Base-by-base conservation (phyloP, 1,139 yeast species). In the Candida glucosophila region DNA sequence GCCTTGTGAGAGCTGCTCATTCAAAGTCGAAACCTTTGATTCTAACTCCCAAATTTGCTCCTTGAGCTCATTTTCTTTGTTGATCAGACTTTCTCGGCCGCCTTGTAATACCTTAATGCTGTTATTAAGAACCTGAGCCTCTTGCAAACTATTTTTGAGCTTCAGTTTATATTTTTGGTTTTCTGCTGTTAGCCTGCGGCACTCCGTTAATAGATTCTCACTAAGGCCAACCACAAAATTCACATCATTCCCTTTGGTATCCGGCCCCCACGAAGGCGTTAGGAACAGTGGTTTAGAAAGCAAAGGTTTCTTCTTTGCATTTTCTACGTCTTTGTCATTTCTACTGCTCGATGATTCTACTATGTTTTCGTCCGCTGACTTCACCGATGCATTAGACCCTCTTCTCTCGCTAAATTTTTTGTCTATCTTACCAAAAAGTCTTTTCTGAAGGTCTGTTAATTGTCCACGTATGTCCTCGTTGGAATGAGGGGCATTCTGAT, bases 11-110 rank as follows among this genome's bases (percentile, higher is more conserved):
- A 68, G 44, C 31, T 72, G 68, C 20, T 72, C 73, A 20, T 64
- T 55, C 27, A 75, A 52, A 23, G 56, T 63, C 27, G 72, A 69
- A 11, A 77, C 48, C 27, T 66, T 64, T 16, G 76, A 52, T 45
- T 79, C 86, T 33, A 83, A 61, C 41, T 80, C 83, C 94, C 95
- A 83, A 42, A 77, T 80, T 30, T 71, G 68, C 40, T 81, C 88
- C 43, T 76, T 77, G 36, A 70, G 56, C 18, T 63, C 61, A 29
- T 67, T 68, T 37, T 75, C 67, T 28, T 40, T 47, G 22, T 35
- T 52, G 12, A 49, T 42, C 22, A 56, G 65, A 18, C 43, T 44
- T 12, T 49, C 47, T 20, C 60, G 37, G 19, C 59, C 44, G 31
- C 37, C 52, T 26, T 58, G 50, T 30, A 62, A 50, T 19, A 51